Base-by-base conservation (phyloP, 768 basidiomycete species). In the Roridomyces roridus region DNA sequence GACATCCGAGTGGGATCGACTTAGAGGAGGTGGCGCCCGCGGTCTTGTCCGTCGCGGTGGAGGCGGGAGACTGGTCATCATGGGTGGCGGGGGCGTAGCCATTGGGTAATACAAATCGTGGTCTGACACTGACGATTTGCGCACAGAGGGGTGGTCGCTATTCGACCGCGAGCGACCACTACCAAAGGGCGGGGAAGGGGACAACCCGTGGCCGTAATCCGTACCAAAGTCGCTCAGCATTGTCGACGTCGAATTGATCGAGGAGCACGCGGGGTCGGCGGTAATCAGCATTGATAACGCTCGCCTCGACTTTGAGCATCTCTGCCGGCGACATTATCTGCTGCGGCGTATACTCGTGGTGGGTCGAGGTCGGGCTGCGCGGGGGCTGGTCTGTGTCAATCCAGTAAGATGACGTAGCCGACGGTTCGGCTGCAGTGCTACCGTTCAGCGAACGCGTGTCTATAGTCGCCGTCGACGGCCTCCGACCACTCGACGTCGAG, bases 321-420 rank as follows among this genome's bases (percentile, higher is more conserved):
- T 88, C 85, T 17, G 84, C 85, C 21, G 85, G 83, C 15, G 86
- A 84, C 80, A 89, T 80, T 57, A 89, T 89, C 36, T 81, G 81
- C 66, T 87, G 85, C 8, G 86, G 85, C 5, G 72, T 76, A 68
- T 86, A 85, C 25, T 87, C 86, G 15, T 70, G 61, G 5, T 62
- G 57, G 9, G 67, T 51, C 21, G 65, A 65, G 14, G 59, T 57
- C 43, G 77, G 76, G 55, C 77, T 79, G 40, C 59, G 66, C 6
- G 77, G 74, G n/a, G 61, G 59, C n/a, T 62, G 55, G 31, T 80
- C 78, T 28, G 69, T 61, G 46, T 83, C 83, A 31, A 86, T 85
- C 77, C 82, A 83, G 57, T 81, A 78, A 11, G 80, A 82, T 24
- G 73, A 37, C 26, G 48, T 36, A 21, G 51, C 26, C 18, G 34